Conservation (phyloP, 73 alveolate species). For the Paramecium sonneborni region DNA sequence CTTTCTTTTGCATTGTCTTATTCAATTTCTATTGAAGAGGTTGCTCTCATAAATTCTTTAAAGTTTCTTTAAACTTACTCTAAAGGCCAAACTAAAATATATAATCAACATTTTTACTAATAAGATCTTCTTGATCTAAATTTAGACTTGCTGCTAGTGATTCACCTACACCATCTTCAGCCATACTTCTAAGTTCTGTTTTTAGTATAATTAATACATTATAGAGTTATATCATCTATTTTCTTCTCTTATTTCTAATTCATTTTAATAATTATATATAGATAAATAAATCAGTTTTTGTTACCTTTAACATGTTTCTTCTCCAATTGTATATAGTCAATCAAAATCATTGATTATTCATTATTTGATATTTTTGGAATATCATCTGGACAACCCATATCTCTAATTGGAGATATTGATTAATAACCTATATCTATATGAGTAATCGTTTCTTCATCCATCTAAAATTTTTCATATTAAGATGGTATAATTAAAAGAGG, state of each 20-base stretch:
- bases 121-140: constrained; percentile 55
- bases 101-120: background rate
- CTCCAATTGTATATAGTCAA: background rate
- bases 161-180: background rate
- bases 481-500: background rate
- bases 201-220: background rate
- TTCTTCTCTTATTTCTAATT: constrained; percentile 23
- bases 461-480: background rate
- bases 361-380: background rate
- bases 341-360: background rate
- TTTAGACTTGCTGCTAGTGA: constrained; percentile 15
- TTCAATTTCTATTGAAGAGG: background rate
- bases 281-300: background rate
- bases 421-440: background rate
- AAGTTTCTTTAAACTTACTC: constrained; percentile 38
- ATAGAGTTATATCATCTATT: background rate
- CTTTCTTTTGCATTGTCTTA: background rate
- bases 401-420: background rate
- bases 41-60: background rate
- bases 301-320: background rate
- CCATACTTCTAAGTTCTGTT: constrained; percentile 9
- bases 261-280: background rate
- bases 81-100: constrained; percentile 27
- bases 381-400: background rate
- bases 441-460: background rate